Base-by-base conservation (phyloP, 257 asterid species). In the Cruciata laevipes region DNA sequence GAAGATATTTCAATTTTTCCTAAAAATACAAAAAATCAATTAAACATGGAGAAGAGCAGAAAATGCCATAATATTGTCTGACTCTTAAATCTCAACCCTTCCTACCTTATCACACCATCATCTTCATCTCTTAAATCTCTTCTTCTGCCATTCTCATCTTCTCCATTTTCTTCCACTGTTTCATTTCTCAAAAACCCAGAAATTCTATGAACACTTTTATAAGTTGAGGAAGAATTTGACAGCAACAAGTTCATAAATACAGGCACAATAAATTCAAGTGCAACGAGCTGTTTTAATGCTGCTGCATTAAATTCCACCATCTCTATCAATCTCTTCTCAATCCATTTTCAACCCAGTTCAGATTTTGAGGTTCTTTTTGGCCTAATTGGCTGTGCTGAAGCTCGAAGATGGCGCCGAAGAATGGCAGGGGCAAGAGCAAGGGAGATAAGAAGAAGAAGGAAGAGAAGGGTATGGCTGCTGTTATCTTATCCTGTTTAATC, bases 371-470 rank as follows among this genome's bases (percentile, higher is more conserved):
- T 17, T 17, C 20, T 17, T 47, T 17, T 47, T 47, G 55, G 55
- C 55, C 55, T 16, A 16, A 47, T 47, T 47, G 55, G 55, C 55
- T 47, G 55, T 47, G n/a, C 5, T 5, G 55, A 42, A 3, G 51
- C 1, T 11, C 51, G 17, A 60, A 76, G 79, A 89, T 89, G 98
- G 98, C 98, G 71, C 98, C 95, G 1, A 92, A 92, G 91, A 83
- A 81, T 70, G 90, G 86, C 7, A 91, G 98, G 35, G 95, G 98
- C 61, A 92, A 83, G 91, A 75, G 82, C 0, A 89, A 87, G 78
- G 91, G 96, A 23, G 98, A 87, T 79, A 89, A 85, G 97, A 92
- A 87, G 89, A 92, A 86, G 94, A 89, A 87, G 66, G 97, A 92
- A 76, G 98, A 89, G 75, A 92, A 89, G 78, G 93, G 97, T 89